These are phyloP conservation scores for Fusarium floridanum DNA, from an alignment of 2,329 filamentous ascomycete species.

Conservation along the genomic window DNA sequence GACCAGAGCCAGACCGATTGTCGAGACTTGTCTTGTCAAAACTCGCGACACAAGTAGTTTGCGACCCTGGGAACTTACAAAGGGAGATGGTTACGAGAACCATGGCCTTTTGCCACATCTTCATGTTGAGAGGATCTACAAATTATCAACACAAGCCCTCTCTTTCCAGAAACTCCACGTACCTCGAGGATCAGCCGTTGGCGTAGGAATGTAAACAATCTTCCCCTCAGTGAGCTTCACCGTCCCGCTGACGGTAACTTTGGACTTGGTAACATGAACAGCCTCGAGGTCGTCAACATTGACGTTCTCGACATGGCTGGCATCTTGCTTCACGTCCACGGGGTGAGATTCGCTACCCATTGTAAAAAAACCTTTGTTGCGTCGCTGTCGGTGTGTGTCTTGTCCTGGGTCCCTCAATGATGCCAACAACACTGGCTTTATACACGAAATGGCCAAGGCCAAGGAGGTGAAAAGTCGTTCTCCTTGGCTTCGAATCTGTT, in stretches of 20 bases:
- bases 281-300: constrained; percentile 36
- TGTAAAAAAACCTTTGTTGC: background rate
- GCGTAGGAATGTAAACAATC: constrained; percentile 36
- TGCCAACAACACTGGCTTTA: background rate
- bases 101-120: constrained; percentile 39
- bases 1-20: constrained; percentile 19
- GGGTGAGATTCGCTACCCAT: constrained; percentile 4
- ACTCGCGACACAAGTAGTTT: background rate
- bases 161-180: background rate
- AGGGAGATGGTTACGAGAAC: constrained; percentile 38
- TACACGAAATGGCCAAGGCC: background rate
- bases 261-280: constrained; percentile 32
- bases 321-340: constrained; percentile 34
- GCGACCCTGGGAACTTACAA: constrained; percentile 4
- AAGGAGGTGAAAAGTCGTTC: background rate
- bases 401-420: background rate
- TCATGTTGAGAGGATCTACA: constrained; percentile 42
- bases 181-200: constrained; percentile 33
- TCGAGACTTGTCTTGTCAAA: constrained; percentile 12
- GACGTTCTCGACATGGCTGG: constrained; percentile 37
- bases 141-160: background rate
- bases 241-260: constrained; percentile 37
- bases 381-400: background rate
- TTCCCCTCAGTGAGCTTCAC: constrained; percentile 36
- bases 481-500: background rate